These are phyloP conservation scores for Aureobasidium vineae DNA, from an alignment of 2,329 filamentous ascomycete species.

Conservation along the genomic window DNA sequence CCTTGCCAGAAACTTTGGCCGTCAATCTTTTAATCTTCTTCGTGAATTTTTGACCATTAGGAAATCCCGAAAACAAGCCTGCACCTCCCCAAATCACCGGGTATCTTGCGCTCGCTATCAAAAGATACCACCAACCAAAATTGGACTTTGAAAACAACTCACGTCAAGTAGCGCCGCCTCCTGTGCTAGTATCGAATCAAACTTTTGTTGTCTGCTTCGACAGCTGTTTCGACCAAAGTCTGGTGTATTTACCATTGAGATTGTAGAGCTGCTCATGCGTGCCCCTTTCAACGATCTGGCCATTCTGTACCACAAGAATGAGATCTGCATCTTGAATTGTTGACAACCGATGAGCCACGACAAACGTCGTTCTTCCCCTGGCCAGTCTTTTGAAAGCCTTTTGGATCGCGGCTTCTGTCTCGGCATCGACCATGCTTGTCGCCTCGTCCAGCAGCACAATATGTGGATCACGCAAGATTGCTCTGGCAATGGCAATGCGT, in stretches of 20 bases:
- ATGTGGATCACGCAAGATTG: constrained; percentile 63
- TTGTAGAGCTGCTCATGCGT: constrained; percentile 69
- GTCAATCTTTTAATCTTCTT: not conserved
- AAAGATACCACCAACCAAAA: not conserved
- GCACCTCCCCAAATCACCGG: not conserved
- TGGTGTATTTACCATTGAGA: constrained; percentile 36
- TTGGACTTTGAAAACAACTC: not conserved
- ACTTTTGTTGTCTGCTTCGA: constrained; percentile 63
- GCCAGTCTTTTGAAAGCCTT: constrained; percentile 60
- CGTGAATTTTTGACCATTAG: not conserved
- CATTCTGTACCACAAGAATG: constrained; percentile 73
- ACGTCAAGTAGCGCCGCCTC: not conserved
- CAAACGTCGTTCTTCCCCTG: constrained; percentile 66
- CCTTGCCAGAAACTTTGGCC: constrained; percentile 13
- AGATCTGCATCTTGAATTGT: constrained; percentile 75
- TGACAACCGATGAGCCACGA: constrained; percentile 73
- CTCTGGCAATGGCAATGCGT: constrained; percentile 71
- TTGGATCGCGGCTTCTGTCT: constrained; percentile 56
- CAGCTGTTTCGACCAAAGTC: constrained; percentile 38
- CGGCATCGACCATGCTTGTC: constrained; percentile 63
- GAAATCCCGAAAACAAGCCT: not conserved
- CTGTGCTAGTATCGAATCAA: constrained; percentile 42
- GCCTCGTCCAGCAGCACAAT: constrained; percentile 75
- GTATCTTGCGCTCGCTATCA: constrained; percentile 3
- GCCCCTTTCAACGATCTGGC: constrained; percentile 69